These are phyloP conservation scores for Lippia alba DNA, from an alignment of 305 asterid species.

Conservation along the genomic window DNA sequence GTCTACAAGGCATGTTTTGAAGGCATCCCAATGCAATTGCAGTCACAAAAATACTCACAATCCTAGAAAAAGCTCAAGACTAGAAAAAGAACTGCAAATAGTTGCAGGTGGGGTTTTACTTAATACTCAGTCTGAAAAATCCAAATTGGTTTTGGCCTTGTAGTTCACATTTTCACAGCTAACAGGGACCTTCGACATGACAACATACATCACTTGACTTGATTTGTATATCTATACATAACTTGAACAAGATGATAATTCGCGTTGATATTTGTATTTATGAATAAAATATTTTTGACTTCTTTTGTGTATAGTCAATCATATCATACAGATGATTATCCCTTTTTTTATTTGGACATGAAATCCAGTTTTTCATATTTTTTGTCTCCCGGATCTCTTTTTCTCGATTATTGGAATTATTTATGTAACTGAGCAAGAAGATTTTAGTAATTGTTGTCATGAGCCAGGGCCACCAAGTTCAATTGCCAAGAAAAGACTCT, in stretches of 20 bases:
- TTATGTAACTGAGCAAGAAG: no score
- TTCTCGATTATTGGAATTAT: no score
- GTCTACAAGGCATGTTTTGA: conserved; percentile 41
- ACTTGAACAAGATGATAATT: neutral
- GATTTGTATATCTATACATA: conserved; percentile 36
- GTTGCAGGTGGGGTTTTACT: conserved; percentile 39
- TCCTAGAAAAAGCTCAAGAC: conserved; percentile 49
- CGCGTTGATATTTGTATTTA: neutral
- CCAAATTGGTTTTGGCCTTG: conserved; percentile 28
- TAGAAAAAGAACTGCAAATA: conserved; percentile 38
- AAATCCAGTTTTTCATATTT: no score
- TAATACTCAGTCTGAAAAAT: conserved; percentile 16
- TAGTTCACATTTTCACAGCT: conserved; percentile 16
- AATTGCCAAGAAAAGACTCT: no score
- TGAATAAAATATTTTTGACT: neutral
- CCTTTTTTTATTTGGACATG: no score
- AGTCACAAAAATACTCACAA: conserved; percentile 47
- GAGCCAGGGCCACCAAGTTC: no score
- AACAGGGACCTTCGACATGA: conserved; percentile 40
- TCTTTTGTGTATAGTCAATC: conserved; percentile 27
- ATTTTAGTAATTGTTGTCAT: no score
- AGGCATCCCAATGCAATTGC: conserved; percentile 49
- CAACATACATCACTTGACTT: conserved; percentile 28
- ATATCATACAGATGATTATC: no score
- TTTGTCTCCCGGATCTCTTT: no score